Percentiles rank a stretch among this genome's conserved stretches.
phyloP scores from a whole-genome alignment of 108 stramenopile species.

The Skeletonema tropicum region DNA sequence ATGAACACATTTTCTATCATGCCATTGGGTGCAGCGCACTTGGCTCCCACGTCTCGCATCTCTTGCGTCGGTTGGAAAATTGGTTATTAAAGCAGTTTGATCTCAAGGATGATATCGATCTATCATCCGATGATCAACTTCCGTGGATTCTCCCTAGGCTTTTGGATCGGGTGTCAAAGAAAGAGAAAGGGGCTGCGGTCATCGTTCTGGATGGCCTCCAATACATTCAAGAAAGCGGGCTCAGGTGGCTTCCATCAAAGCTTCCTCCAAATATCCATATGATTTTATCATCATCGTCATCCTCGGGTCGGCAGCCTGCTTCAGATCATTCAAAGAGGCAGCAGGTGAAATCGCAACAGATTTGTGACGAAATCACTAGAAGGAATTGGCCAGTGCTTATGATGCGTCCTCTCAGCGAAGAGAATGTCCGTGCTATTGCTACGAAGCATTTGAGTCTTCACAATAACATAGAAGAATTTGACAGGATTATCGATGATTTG shows the following conservation, averaged over 20 bases:
- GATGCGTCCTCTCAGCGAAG: conserved; percentile 4
- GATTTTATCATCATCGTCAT: background rate
- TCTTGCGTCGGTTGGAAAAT: conserved; percentile 47
- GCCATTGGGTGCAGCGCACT: conserved; percentile 57
- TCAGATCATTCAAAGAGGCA: background rate
- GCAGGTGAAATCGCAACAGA: background rate
- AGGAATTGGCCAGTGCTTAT: conserved; percentile 36
- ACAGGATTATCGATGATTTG: conserved; percentile 8
- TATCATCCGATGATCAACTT: conserved; percentile 48
- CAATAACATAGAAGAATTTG: conserved; percentile 2
- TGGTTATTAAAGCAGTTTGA: conserved; percentile 52
- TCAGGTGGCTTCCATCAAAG: conserved; percentile 1
- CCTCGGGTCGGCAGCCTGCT: too few species aligned
- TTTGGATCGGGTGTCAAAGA: conserved; percentile 63
- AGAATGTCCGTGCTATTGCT: background rate
- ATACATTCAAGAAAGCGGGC: conserved; percentile 48
- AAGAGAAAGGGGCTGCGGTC: conserved; percentile 50
- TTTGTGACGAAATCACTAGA: conserved; percentile 41
- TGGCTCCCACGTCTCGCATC: conserved; percentile 26
- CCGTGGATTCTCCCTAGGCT: conserved; percentile 76
- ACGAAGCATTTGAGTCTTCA: conserved; percentile 6
- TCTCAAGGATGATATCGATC: conserved; percentile 38
- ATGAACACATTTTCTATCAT: conserved; percentile 52
- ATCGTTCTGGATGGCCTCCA: conserved; percentile 74
- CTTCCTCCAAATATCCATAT: background rate